Base-by-base conservation (phyloP, 2,329 filamentous ascomycete genomes). In the Elsinoe perseae region DNA sequence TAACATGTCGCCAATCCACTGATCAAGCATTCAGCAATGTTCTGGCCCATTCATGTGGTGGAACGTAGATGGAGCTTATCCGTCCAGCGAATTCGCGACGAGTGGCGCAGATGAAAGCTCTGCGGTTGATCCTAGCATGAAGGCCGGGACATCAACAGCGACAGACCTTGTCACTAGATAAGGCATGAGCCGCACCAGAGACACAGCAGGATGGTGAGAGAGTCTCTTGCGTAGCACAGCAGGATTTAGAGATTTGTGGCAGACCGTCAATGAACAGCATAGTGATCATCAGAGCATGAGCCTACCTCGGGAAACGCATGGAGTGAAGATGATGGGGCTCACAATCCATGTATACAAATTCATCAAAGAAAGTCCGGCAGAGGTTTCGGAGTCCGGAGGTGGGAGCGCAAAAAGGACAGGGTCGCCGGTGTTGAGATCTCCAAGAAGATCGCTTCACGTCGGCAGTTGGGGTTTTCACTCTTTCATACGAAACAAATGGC, bases 21-120 rank as follows among this genome's bases (percentile, higher is more conserved):
- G 21, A 53, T 14, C 23, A 46, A 4, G 8, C 20, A 30, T 9
- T 18, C 36, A 34, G 44, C 50, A 55, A 56, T 72, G 73, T 59
- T 69, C 65, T 2, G 72, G 72, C 10, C 72, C 72, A 0, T 73
- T 73, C 61, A 67, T 75, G 50, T 61, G 72, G 14, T 77, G 75
- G 75, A 68, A 69, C 21, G 66, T 72, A 16, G 67, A 71, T 38
- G 53, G 27, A 34, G 30, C 30, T n/a, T 30, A 50, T 32, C 32
- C 32, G 32, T 14, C n/a, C 9, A 14, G 10, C 9, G 32, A 6
- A 12, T 9, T 14, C 32, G 12, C 32, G 9, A 6, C 12, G 5
- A 36, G 9, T 14, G n/a, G 9, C 32, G 12, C 10, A 14, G 32
- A 9, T 3, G 32, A 14, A 3, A 14, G 5, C 9, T 36, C 5